phyloP scores from a whole-genome alignment of 2,329 filamentous ascomycete genomes.

The Fonsecaea erecta region DNA sequence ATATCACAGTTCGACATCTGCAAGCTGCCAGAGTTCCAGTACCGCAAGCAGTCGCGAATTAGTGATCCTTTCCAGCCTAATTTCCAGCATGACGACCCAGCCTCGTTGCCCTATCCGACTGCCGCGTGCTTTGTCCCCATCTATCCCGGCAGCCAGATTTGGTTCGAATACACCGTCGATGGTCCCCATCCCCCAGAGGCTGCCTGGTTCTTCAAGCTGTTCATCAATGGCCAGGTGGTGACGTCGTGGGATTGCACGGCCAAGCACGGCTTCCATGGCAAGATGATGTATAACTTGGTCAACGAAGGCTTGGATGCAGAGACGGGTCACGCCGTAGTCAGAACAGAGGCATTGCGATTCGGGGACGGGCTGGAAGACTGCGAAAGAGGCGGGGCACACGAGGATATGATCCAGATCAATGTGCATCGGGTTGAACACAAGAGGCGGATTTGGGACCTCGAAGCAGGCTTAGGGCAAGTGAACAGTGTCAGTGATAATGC shows the following conservation, averaged over 20 bases:
- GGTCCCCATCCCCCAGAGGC: conserved; percentile 36
- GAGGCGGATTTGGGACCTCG: conserved; percentile 23
- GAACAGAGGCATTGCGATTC: conserved; percentile 31
- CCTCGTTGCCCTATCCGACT: conserved; percentile 16
- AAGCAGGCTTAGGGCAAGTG: conserved; percentile 16
- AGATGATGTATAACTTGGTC: conserved; percentile 36
- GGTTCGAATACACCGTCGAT: conserved; percentile 38
- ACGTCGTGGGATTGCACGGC: conserved; percentile 36
- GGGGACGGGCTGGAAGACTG: conserved; percentile 22
- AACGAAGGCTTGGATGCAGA: conserved; percentile 18
- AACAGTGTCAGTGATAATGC: conserved; percentile 5
- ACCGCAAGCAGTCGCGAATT: neutral
- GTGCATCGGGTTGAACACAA: conserved; percentile 35
- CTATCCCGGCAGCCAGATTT: conserved; percentile 37
- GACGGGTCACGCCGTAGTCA: conserved; percentile 21
- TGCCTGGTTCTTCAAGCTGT: conserved; percentile 37
- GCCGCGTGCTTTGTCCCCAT: conserved; percentile 35
- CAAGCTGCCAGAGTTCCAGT: conserved; percentile 34
- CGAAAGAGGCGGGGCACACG: conserved; percentile 8
- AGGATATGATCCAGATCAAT: conserved; percentile 35
- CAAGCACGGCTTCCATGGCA: conserved; percentile 37
- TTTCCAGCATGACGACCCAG: neutral
- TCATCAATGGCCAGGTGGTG: conserved; percentile 28
- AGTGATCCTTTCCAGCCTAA: conserved; percentile 18
- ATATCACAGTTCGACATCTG: conserved; percentile 37